Base-by-base conservation (phyloP, 1,139 yeast genomes). In the Nadsonia starkeyi-henricii region DNA sequence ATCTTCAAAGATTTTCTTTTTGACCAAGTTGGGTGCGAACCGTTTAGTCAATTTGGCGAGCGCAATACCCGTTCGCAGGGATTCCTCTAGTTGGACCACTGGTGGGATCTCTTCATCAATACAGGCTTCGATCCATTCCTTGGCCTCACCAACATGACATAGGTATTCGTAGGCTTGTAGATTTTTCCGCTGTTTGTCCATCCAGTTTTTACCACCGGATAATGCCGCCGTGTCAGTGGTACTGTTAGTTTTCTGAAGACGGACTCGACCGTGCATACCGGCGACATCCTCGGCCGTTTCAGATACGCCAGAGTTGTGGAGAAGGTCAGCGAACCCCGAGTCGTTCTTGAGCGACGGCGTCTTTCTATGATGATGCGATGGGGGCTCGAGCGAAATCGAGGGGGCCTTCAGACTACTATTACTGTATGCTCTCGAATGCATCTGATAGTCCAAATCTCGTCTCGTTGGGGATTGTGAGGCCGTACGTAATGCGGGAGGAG, bases 111-210 rank as follows among this genome's bases (percentile, higher is more conserved):
- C 60, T 52, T 75, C 77, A 1, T 62, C 71, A n/a, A 79, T 68
- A 43, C 81, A 70, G 7, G 65, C 64, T 58, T 81, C 88, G 42
- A 81, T 74, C 89, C 89, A 81, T 51, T 72, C 72, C 62, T 85
- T 86, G 21, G 93, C 88, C 57, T 94, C 96, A 42, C 79, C 79
- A 33, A 91, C 80, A 56, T 96, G 80, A 62, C 97, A 91, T 41
- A 91, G 72, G 60, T 86, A 91, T 60, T 88, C 95, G 58, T 86
- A 85, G 0, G 80, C 80, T 52, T 74, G 74, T 28, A 71, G 53
- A 49, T 65, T 65, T 51, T 69, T 63, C 8, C 74, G 62, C 53
- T 70, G 72, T 47, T 60, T 62, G 53, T 71, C 74, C 72, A 70
- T 68, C 64, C 72, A 66, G 48, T 63, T 62, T 39, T 58, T 56